Base-by-base conservation (phyloP, 2,329 filamentous ascomycete genomes). In the Scedosporium apiospermum region DNA sequence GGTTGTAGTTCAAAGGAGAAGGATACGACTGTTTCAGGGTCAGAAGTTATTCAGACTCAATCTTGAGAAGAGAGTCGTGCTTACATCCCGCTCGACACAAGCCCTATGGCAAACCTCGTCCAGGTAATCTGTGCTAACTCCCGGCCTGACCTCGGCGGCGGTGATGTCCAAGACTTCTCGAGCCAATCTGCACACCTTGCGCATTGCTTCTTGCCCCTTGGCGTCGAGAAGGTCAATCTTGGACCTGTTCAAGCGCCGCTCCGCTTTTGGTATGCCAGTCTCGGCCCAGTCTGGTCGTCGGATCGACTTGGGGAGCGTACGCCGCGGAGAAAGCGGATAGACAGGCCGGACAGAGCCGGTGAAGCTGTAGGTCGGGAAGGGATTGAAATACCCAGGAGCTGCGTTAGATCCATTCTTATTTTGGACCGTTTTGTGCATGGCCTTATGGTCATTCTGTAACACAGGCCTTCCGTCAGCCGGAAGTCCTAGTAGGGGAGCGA, bases 51-150 rank as follows among this genome's bases (percentile, higher is more conserved):
- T 41, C n/a, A 38, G 12, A 3, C 14, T 34, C n/a, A 58, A 18
- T 18, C 26, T 23, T 57, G 46, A 27, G n/a, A 57, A 9, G 16
- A 41, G 27, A 10, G n/a, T 41, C 12, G 18, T 26, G 74, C 89
- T 77, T 78, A 97, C 93, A 68, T 97, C 85, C 76, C 95, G 86
- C 77, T 97, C 93, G 67, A 98, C 79, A 72, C 91, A 97, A 61
- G 93, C 95, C 69, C 96, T 91, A 79, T 99, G 95, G 51, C 96
- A 93, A 65, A 98, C 80, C 75, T 96, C 89, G 72, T 99, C 95
- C 64, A 99, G 91, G 70, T 96, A 88, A 72, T 99, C 95, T 6
- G 95, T 98, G 6, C 93, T 97, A 38, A 98, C 88, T 58, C 95
- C 95, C n/a, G 95, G 93, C 72, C 87, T 88, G 57, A 89, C 78